Percentiles rank a stretch among this genome's conserved stretches.
Conservation (phyloP, 2,329 filamentous ascomycete species). For the Hypomyces rosellus region DNA sequence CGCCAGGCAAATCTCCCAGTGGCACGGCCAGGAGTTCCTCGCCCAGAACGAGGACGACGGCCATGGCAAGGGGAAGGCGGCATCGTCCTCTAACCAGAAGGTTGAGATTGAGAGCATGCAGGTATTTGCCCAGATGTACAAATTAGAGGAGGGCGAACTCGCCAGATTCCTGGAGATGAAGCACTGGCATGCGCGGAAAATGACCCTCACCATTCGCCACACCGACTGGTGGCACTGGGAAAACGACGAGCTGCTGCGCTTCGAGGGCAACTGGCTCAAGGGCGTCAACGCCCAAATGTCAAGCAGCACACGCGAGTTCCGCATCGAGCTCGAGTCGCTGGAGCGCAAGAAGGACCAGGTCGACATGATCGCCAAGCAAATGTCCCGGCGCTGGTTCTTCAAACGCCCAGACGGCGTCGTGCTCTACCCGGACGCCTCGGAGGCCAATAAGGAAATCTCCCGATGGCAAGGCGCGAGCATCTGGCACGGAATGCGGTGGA, state of each 20-base stretch:
- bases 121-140: conserved; percentile 38
- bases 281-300: conserved; percentile 20
- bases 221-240: conserved; percentile 45
- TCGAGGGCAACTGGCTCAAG: conserved; percentile 33
- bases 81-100: too few relatives aligned
- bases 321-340: conserved; percentile 42
- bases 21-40: conserved; percentile 14
- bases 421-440: conserved; percentile 23
- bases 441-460: conserved; percentile 20
- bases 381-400: conserved; percentile 29
- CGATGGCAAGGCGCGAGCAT: conserved; percentile 41
- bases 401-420: conserved; percentile 25
- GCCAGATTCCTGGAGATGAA: conserved; percentile 19
- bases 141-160: conserved; percentile 27
- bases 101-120: conserved; percentile 27
- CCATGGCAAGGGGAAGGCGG: conserved; percentile 13
- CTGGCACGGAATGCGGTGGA: conserved; percentile 32
- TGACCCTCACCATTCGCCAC: conserved; percentile 43
- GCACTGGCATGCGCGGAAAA: conserved; percentile 26
- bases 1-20: not conserved
- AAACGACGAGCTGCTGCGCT: conserved; percentile 26
- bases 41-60: conserved; percentile 1
- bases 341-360: conserved; percentile 39
- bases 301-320: conserved; percentile 30
- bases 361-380: conserved; percentile 34